Conservation (phyloP, 768 basidiomycete species). For the Rubroboletus satanas region DNA sequence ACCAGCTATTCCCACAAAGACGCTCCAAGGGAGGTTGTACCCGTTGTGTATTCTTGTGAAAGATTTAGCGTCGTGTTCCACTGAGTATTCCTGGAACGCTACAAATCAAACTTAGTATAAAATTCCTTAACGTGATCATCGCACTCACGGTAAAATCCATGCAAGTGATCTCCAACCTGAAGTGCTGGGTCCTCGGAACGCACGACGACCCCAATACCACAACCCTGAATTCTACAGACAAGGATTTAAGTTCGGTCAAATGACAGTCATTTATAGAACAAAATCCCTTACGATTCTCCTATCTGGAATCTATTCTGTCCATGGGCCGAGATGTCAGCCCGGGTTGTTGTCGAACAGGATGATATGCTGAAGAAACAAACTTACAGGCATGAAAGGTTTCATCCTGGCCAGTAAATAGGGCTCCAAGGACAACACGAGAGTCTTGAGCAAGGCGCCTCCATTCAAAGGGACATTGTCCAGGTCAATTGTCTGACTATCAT, state of each 20-base stretch:
- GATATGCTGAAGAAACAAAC: conserved; percentile 26
- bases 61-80: neutral
- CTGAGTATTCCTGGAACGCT: conserved; percentile 20
- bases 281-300: conserved; percentile 2
- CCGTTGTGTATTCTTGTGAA: conserved; percentile 23
- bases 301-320: conserved; percentile 9
- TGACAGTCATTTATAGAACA: neutral
- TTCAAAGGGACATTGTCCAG: conserved; percentile 41
- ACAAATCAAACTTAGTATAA: conserved; percentile 25
- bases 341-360: neutral
- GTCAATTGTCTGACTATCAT: conserved; percentile 46
- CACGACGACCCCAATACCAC: conserved; percentile 36
- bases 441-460: conserved; percentile 49
- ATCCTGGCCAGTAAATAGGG: conserved; percentile 42
- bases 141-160: conserved; percentile 28
- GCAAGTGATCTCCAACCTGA: conserved; percentile 14
- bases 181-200: conserved; percentile 15
- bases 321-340: neutral
- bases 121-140: neutral
- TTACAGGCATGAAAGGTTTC: conserved; percentile 34
- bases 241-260: neutral
- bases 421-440: conserved; percentile 45
- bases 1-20: conserved; percentile 29
- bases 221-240: conserved; percentile 18
- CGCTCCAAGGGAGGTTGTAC: conserved; percentile 28